phyloP scores from a whole-genome alignment of 768 basidiomycete genomes.

The Mycena olivaceomarginata region DNA sequence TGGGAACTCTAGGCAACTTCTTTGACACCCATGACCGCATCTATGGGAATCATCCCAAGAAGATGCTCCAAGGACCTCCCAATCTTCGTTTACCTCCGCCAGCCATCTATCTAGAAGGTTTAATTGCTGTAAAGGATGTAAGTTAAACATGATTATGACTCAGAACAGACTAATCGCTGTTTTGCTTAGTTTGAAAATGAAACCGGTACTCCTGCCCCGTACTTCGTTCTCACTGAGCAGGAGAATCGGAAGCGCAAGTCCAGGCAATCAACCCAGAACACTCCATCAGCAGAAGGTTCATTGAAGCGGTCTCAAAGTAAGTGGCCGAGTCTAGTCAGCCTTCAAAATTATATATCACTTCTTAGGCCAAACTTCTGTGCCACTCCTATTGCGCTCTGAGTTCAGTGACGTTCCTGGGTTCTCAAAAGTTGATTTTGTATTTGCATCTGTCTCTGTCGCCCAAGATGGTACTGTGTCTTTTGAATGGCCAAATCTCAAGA shows the following conservation, averaged over 20 bases:
- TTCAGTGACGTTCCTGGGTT: slow-evolving; percentile 15
- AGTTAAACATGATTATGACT: neutral
- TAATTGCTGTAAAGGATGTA: slow-evolving; percentile 12
- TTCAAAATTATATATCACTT: too few species aligned
- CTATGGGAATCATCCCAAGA: neutral
- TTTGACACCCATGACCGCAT: too few species aligned
- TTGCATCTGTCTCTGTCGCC: slow-evolving; percentile 20
- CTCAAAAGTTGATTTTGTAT: slow-evolving; percentile 15
- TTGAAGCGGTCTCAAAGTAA: slow-evolving; percentile 11
- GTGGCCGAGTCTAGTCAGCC: too few species aligned
- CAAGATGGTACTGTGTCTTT: slow-evolving; percentile 4
- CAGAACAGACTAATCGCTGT: too few species aligned
- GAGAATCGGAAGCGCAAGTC: slow-evolving; percentile 18
- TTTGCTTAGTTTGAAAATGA: neutral
- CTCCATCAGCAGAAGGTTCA: neutral
- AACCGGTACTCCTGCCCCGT: slow-evolving; percentile 13
- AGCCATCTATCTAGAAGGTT: slow-evolving; percentile 15
- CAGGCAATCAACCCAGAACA: neutral
- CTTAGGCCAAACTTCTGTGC: neutral
- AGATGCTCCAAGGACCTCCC: slow-evolving; percentile 6
- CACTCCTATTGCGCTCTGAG: slow-evolving; percentile 5
- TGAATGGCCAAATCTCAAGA: slow-evolving; percentile 5
- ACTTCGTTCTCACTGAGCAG: slow-evolving; percentile 18
- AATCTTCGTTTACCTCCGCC: slow-evolving; percentile 1
- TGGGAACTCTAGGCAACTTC: slow-evolving; percentile 4